Evolutionary conservation across 768 basidiomycete species (phyloP).

Genomic region (Lactarius sp.): DNA sequence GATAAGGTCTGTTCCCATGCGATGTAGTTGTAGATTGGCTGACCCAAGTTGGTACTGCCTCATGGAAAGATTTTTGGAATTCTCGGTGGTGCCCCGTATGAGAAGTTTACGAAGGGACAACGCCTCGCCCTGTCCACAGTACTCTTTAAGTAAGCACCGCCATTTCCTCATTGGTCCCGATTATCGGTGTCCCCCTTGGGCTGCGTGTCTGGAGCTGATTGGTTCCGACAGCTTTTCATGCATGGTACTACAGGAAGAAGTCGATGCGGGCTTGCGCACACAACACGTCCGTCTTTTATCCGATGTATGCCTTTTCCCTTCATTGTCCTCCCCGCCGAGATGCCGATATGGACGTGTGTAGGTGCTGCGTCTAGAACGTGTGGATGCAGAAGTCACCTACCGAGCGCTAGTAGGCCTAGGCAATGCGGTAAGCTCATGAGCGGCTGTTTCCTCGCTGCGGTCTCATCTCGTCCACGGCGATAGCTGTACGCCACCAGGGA

Average conservation of each 20-base stretch:
- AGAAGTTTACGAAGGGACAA: slow-evolving; percentile 58
- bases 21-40: background rate
- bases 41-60: background rate
- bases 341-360: slow-evolving; percentile 26
- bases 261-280: slow-evolving; percentile 38
- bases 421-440: slow-evolving; percentile 49
- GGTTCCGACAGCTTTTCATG: slow-evolving; percentile 56
- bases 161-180: background rate
- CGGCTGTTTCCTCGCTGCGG: slow-evolving; percentile 7
- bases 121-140: slow-evolving; percentile 77
- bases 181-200: slow-evolving; percentile 1
- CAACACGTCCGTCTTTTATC: slow-evolving; percentile 43
- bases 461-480: slow-evolving; percentile 7
- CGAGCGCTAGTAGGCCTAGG: slow-evolving; percentile 69
- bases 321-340: background rate
- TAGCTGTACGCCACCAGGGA: slow-evolving; percentile 49
- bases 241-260: slow-evolving; percentile 41
- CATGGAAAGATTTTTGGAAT: slow-evolving; percentile 50
- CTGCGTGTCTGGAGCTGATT: slow-evolving; percentile 15
- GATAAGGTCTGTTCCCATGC: slow-evolving; percentile 38
- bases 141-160: slow-evolving; percentile 73
- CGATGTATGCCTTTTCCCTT: slow-evolving; percentile 36
- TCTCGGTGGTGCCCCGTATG: slow-evolving; percentile 48
- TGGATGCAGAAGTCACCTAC: slow-evolving; percentile 66
- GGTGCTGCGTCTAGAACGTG: slow-evolving; percentile 44